Percentiles rank a stretch among this genome's conserved stretches.
These are phyloP conservation scores for Russula compacta DNA, from an alignment of 768 basidiomycete genomes.

Conservation along the genomic window DNA sequence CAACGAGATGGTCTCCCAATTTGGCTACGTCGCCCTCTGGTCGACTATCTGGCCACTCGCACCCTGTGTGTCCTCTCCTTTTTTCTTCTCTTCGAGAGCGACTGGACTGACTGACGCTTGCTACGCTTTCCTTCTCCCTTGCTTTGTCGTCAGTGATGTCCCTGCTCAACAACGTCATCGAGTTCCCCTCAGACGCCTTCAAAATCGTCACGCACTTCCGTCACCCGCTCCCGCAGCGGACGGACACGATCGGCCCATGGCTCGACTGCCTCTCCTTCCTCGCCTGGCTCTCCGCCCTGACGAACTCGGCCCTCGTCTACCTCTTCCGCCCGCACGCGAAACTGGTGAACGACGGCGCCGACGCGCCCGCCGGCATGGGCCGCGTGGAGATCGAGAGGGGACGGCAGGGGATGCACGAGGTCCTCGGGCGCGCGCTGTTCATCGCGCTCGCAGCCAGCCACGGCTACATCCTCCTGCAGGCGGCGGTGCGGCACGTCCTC, in stretches of 20 bases:
- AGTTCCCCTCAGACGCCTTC: conserved; percentile 89
- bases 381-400: neutral
- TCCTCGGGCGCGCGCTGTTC: conserved; percentile 28
- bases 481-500: conserved; percentile 55
- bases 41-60: conserved; percentile 91
- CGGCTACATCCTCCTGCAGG: conserved; percentile 63
- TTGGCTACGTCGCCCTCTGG: conserved; percentile 90
- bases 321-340: conserved; percentile 58
- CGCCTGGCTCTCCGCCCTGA: conserved; percentile 82
- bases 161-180: conserved; percentile 85
- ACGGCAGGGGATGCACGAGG: neutral
- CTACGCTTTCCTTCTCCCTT: neutral
- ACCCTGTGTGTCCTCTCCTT: conserved; percentile 39
- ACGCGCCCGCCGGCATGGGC: neutral
- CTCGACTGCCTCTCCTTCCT: conserved; percentile 80
- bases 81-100: neutral
- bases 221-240: conserved; percentile 77
- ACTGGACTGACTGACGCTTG: neutral
- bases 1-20: conserved; percentile 93
- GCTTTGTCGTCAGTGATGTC: conserved; percentile 50
- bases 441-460: conserved; percentile 81
- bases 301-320: conserved; percentile 85
- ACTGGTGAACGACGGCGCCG: neutral
- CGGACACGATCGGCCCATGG: conserved; percentile 93
- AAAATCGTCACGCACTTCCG: conserved; percentile 84